Evolutionary conservation across 2,329 filamentous ascomycete species (phyloP).

Genomic region (Ophiostoma perfectum): DNA sequence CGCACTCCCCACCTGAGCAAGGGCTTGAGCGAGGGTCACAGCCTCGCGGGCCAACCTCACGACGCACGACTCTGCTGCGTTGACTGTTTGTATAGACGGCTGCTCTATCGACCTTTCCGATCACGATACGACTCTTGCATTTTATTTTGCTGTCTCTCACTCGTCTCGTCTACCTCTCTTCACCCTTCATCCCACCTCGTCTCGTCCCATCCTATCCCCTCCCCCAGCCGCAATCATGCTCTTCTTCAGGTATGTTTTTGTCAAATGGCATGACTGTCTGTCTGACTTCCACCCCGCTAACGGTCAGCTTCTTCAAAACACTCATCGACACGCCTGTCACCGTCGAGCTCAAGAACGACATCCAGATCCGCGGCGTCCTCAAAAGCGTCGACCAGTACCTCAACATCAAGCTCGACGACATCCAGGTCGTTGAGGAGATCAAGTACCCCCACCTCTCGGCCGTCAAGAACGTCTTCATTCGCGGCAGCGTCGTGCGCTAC

Average conservation of each 20-base stretch:
- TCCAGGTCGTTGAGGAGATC: constrained; percentile 84
- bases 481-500: constrained; percentile 87
- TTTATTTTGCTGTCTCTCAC: background rate
- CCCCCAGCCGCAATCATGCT: background rate
- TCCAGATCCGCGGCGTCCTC: constrained; percentile 88
- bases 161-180: background rate
- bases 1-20: too few species aligned
- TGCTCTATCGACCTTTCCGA: too few species aligned
- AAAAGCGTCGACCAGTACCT: constrained; percentile 99
- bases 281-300: background rate
- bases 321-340: constrained; percentile 96
- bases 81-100: too few species aligned
- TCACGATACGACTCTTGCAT: too few species aligned
- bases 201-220: background rate
- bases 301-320: constrained; percentile 79
- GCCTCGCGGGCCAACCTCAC: too few species aligned
- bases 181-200: background rate
- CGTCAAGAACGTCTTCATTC: constrained; percentile 94
- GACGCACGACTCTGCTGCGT: too few species aligned
- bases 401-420: constrained; percentile 98
- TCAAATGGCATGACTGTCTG: background rate
- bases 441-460: constrained; percentile 87
- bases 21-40: too few species aligned
- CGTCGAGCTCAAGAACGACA: constrained; percentile 98
- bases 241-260: constrained; percentile 2